phyloP scores from a whole-genome alignment of 2,329 filamentous ascomycete species.

The Fusarium duplospermum region DNA sequence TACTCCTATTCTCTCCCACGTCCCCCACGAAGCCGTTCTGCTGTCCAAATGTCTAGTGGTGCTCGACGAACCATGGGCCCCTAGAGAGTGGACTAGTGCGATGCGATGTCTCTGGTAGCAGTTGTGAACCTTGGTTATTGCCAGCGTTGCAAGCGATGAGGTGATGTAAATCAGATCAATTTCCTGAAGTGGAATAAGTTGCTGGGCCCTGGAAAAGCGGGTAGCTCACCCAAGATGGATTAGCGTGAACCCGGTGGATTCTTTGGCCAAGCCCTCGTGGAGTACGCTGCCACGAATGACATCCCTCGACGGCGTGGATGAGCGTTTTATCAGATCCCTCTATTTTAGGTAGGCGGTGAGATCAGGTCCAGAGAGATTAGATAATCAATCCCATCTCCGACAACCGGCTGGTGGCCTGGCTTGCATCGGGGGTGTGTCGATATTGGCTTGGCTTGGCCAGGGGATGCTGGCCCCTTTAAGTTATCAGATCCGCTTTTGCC shows the following conservation, averaged over 20 bases:
- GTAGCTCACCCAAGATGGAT: neutral
- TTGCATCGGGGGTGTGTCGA: slow-evolving; percentile 7
- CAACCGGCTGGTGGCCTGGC: slow-evolving; percentile 30
- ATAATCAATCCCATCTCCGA: slow-evolving; percentile 17
- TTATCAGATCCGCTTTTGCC: slow-evolving; percentile 44
- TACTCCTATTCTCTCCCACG: neutral
- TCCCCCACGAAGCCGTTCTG: neutral
- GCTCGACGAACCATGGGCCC: neutral
- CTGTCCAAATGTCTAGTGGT: neutral
- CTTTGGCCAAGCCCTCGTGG: neutral
- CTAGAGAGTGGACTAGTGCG: neutral
- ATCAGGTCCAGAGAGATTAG: neutral
- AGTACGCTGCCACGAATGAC: neutral
- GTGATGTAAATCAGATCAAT: slow-evolving; percentile 3
- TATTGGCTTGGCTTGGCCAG: neutral
- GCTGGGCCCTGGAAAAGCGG: neutral
- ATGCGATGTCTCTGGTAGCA: neutral
- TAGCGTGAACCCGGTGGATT: neutral
- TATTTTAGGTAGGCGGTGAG: slow-evolving; percentile 14
- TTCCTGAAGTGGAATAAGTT: neutral
- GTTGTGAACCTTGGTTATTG: neutral
- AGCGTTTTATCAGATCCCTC: slow-evolving; percentile 37
- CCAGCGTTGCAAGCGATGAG: neutral
- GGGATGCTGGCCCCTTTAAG: slow-evolving; percentile 18
- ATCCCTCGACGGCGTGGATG: slow-evolving; percentile 4